phyloP scores from a whole-genome alignment of 306 rosid species.

The Gillenia trifoliata region DNA sequence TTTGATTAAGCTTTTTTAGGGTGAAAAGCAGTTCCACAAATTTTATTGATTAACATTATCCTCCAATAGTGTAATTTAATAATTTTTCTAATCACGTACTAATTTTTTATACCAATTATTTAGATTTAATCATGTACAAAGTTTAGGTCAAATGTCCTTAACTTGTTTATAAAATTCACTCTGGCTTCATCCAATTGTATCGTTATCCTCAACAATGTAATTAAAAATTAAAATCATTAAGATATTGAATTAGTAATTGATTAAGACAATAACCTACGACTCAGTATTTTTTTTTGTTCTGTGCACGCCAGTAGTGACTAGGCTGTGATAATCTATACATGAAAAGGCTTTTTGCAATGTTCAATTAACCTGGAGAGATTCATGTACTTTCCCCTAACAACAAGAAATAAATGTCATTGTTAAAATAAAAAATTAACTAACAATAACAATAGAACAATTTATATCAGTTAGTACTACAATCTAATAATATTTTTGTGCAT shows the following conservation, averaged over 20 bases:
- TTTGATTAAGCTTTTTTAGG: not conserved
- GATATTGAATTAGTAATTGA: not conserved
- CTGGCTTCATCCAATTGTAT: not conserved
- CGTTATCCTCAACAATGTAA: not conserved
- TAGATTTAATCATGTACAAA: conserved; percentile 15
- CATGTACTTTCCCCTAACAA: not conserved
- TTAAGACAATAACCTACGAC: not conserved
- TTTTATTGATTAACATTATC: conserved; percentile 22
- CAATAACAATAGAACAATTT: not conserved
- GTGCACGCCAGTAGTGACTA: conserved; percentile 1
- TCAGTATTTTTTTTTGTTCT: not conserved
- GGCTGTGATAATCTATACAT: not conserved
- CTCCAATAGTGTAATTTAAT: not conserved
- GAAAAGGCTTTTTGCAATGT: not conserved
- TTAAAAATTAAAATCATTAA: not conserved
- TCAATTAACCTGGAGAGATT: not conserved
- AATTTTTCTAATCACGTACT: not conserved
- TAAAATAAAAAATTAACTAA: not conserved
- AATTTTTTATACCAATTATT: not conserved
- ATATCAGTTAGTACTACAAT: too few species aligned
- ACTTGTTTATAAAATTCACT: not conserved
- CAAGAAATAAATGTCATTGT: not conserved
- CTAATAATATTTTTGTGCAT: too few species aligned
- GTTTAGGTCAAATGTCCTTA: conserved; percentile 29
- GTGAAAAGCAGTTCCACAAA: not conserved